These are phyloP conservation scores for Schizosaccharomyces japonicus DNA, from an alignment of 805 yeast species.

Conservation along the genomic window DNA sequence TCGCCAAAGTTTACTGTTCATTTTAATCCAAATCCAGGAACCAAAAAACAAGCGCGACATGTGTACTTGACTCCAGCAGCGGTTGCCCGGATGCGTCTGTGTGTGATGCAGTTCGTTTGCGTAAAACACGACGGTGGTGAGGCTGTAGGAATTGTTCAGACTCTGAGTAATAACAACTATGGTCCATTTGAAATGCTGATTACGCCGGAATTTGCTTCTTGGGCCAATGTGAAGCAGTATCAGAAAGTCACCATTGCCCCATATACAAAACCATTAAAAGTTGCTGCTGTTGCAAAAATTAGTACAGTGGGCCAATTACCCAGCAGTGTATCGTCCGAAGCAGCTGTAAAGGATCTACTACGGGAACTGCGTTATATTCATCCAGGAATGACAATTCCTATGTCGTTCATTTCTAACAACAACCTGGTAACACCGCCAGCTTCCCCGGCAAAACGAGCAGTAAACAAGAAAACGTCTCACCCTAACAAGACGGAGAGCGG, in stretches of 20 bases:
- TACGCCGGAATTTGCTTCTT: neutral
- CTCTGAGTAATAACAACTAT: too few relatives aligned
- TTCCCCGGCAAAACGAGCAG: neutral
- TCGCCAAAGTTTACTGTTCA: too few relatives aligned
- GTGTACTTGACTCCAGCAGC: neutral
- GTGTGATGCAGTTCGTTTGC: neutral
- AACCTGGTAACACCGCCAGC: neutral
- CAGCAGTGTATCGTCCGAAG: neutral
- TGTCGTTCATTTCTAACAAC: neutral
- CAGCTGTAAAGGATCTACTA: neutral
- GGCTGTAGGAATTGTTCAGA: neutral
- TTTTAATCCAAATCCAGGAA: too few relatives aligned
- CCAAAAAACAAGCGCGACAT: neutral
- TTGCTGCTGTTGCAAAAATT: neutral
- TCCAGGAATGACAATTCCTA: neutral
- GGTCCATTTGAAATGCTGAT: neutral
- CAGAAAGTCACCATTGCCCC: neutral
- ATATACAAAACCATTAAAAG: neutral
- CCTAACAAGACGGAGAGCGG: neutral
- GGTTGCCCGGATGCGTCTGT: neutral
- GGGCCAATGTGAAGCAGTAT: neutral
- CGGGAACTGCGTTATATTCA: neutral
- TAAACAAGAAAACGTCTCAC: neutral
- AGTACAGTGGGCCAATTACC: too few relatives aligned
- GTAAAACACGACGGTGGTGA: neutral